Evolutionary conservation across 2,329 filamentous ascomycete species (phyloP).

Genomic region (Botrytis galanthina): DNA sequence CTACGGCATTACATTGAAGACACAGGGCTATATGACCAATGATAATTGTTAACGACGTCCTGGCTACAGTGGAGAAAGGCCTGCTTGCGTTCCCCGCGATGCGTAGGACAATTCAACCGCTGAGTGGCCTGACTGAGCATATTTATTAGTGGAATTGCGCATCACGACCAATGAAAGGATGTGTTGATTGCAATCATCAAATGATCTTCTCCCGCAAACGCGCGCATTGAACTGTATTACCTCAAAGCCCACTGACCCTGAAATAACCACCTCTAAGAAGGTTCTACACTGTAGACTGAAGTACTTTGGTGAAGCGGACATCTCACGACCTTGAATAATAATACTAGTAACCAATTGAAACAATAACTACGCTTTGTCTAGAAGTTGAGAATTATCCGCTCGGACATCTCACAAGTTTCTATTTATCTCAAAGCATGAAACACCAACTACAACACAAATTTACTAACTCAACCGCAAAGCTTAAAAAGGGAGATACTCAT

Average conservation of each 20-base stretch:
- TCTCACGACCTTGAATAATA: neutral
- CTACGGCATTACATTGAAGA: neutral
- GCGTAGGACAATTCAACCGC: neutral
- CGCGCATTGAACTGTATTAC: neutral
- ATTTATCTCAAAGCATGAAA: constrained; percentile 9
- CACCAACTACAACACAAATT: constrained; percentile 1
- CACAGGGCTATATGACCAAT: neutral
- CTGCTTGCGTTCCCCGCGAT: constrained; percentile 11
- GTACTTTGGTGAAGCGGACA: neutral
- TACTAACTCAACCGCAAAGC: neutral
- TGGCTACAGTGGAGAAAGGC: neutral
- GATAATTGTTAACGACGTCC: neutral
- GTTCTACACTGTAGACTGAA: neutral
- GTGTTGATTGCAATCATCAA: neutral
- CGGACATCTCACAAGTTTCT: constrained; percentile 12
- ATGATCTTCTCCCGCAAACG: neutral
- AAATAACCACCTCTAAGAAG: neutral
- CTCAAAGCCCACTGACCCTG: neutral
- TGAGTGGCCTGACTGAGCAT: neutral
- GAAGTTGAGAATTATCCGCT: constrained; percentile 17
- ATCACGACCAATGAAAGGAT: constrained; percentile 2
- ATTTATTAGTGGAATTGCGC: neutral
- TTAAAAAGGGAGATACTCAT: neutral
- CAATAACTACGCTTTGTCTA: constrained; percentile 15
- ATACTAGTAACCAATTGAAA: constrained; percentile 9